Evolutionary conservation across 1,284 basidiomycete species (phyloP), one percentile per base, ranked within the genome.

Genomic region (Kwoniella shivajii): DNA sequence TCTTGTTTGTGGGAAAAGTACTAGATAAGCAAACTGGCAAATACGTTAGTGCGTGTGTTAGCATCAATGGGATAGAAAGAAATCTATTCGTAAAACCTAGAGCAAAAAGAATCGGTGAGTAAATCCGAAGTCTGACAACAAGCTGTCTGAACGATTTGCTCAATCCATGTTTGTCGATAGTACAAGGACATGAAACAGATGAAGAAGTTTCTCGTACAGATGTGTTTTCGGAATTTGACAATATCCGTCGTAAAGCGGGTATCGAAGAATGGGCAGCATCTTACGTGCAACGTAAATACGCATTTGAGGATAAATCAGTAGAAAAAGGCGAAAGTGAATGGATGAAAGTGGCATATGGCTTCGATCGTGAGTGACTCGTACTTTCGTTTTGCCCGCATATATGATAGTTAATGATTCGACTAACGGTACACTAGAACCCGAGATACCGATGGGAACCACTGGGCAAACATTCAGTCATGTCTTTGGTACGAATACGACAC

Each of bases 1-100:
- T 82, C 0, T 88, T 91, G 72, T 88, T 97, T 59, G 84, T 91
- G 33, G 93, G 93, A 16, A 97, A 96, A 77, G 84, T 92, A 27
- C 85, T 88, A 63, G 90, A 93, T 76, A 87, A 87, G 74, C 77
- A 80, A 5, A 83, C 84, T 2, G 78, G 78, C 22, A 80, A 79
- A 56, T 97, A 88, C 84, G 81, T 91, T n/a, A 94, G 91, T 22
- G 90, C 89, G 64, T 94, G 91, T 66, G 82, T 99, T 37, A 88
- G 88, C 1, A 84, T 99, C 49, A 86, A 90, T 60, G 88, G 87
- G 53, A 83, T 99, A 20, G 83, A 97, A 78, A 86, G 95, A 26
- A 97, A 96, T 74, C 79, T 99, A n/a, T 98, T 90, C 69, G 84
- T 96, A n/a, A 83, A 95, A 52, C 92, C 94, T 0, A 84, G 92